phyloP scores from a whole-genome alignment of 148 eudicot species.

The Rhododendron simsii region DNA sequence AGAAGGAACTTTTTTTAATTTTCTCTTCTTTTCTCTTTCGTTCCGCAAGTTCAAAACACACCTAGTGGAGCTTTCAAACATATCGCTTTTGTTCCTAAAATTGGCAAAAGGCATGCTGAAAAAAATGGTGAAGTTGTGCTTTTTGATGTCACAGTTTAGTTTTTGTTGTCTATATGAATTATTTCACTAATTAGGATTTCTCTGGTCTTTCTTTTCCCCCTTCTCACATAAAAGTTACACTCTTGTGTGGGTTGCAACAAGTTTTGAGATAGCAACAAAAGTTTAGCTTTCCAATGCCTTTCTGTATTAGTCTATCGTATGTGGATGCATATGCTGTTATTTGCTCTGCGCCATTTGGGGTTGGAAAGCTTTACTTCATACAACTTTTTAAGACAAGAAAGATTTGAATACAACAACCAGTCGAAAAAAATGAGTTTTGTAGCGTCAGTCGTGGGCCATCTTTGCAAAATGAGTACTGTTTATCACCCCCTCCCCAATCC shows the following conservation, averaged over 20 bases:
- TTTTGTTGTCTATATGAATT: background rate
- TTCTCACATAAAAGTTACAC: background rate
- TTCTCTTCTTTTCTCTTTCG: background rate
- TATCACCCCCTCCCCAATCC: background rate
- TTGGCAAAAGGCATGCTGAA: background rate
- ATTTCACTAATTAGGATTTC: background rate
- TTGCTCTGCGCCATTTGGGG: constrained; percentile 8
- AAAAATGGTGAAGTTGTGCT: background rate
- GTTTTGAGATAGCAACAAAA: constrained; percentile 16
- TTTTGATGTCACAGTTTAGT: background rate
- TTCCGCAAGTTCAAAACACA: background rate
- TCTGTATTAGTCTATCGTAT: constrained; percentile 16
- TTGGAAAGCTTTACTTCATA: background rate
- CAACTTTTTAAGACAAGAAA: background rate
- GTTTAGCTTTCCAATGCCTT: constrained; percentile 8
- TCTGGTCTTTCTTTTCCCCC: background rate
- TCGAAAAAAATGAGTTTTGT: background rate
- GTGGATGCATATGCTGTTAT: constrained; percentile 21
- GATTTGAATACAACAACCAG: background rate
- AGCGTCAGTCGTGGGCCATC: constrained; percentile 5
- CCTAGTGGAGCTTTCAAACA: background rate
- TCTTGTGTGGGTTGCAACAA: constrained; percentile 1
- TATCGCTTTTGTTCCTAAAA: background rate
- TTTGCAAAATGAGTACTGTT: background rate
- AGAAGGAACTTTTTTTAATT: background rate